A percentile compares a stretch with the other conserved stretches of the same genome.
Evolutionary conservation across 768 basidiomycete genomes (phyloP).

Genomic region (Collybia nuda): DNA sequence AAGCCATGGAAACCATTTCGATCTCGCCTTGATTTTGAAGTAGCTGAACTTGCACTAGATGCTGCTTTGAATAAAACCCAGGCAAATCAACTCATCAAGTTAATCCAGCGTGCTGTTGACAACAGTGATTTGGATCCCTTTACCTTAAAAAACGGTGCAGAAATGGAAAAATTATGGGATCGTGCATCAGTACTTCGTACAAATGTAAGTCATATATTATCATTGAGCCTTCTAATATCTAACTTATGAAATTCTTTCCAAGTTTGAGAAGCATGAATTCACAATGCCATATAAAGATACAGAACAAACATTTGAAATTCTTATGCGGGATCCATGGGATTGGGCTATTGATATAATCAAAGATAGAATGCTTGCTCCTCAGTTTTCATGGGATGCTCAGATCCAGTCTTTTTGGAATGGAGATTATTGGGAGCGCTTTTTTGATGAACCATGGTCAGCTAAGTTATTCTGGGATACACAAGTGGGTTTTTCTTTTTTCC

Average conservation of each 20-base stretch:
- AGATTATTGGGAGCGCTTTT: constrained; percentile 18
- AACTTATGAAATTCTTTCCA: background rate
- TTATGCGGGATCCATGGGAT: constrained; percentile 22
- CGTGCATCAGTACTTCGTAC: background rate
- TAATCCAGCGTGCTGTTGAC: constrained; percentile 11
- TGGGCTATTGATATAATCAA: constrained; percentile 25
- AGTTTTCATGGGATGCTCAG: constrained; percentile 31
- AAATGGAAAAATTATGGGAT: constrained; percentile 4
- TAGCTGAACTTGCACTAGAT: constrained; percentile 22
- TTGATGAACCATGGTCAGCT: constrained; percentile 32
- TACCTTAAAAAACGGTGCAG: background rate
- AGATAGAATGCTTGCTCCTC: constrained; percentile 17
- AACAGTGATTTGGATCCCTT: constrained; percentile 1
- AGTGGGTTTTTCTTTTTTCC: constrained; percentile 17
- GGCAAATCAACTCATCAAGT: constrained; percentile 15
- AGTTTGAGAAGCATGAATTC: constrained; percentile 4
- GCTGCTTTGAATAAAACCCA: constrained; percentile 15
- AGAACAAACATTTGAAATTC: constrained; percentile 11
- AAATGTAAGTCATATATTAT: background rate
- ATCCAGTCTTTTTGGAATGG: constrained; percentile 24
- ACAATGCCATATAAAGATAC: background rate
- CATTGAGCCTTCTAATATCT: too few species aligned
- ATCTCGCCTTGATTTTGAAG: constrained; percentile 23
- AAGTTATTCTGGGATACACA: constrained; percentile 32
- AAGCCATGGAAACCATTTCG: constrained; percentile 26